Conservation (phyloP, 2,329 filamentous ascomycete species). For the Trichoderma pleuroti region DNA sequence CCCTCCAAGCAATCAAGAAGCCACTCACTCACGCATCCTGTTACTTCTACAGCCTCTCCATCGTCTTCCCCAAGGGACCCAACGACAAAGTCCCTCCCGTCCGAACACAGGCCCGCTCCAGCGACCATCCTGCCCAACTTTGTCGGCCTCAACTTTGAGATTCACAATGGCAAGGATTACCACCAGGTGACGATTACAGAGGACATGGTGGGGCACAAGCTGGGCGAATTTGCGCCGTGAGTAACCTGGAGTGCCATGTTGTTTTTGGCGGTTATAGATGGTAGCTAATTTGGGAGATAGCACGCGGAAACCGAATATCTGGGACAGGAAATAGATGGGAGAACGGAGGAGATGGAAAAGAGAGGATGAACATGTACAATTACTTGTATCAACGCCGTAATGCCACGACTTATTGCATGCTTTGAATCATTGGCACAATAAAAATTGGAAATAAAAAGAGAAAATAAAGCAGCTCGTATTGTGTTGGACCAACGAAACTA, state of each 20-base stretch:
- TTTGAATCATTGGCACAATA: background rate
- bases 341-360: constrained; percentile 21
- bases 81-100: constrained; percentile 69
- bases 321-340: constrained; percentile 39
- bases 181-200: constrained; percentile 80
- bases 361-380: constrained; percentile 28
- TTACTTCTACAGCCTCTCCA: constrained; percentile 51
- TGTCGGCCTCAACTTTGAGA: constrained; percentile 81
- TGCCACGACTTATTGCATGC: constrained; percentile 5
- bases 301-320: constrained; percentile 58
- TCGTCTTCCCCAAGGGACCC: constrained; percentile 54
- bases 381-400: constrained; percentile 29
- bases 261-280: background rate
- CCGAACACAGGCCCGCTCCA: constrained; percentile 78
- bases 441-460: background rate
- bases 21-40: constrained; percentile 6
- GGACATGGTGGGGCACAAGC: constrained; percentile 94
- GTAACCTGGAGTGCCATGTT: constrained; percentile 35
- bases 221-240: constrained; percentile 88
- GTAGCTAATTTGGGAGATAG: constrained; percentile 34
- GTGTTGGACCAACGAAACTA: background rate
- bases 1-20: background rate
- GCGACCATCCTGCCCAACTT: constrained; percentile 92
- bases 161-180: constrained; percentile 90
- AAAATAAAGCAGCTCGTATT: background rate